Conservation (phyloP, 164 flowering plant species). For the Macadamia integrifolia region DNA sequence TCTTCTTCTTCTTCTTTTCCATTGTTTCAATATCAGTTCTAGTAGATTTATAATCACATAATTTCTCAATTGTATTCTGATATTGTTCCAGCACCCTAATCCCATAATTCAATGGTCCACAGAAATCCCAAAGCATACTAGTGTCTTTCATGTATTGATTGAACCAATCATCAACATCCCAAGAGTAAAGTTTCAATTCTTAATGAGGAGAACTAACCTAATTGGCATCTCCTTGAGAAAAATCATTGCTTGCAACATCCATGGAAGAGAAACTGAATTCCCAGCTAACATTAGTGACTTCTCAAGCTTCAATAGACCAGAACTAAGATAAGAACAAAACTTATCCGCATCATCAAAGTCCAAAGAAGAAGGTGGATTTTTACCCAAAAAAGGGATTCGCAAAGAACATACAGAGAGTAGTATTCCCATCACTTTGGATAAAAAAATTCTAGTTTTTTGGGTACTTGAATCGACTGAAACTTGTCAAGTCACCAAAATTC, state of each 20-base stretch:
- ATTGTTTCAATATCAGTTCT: no score
- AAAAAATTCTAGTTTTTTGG: no score
- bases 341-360: constrained; percentile 2
- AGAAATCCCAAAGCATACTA: constrained; percentile 18
- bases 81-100: constrained; percentile 13
- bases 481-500: no score
- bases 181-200: constrained; percentile 4
- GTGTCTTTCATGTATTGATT: constrained; percentile 22
- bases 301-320: constrained; percentile 15
- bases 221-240: constrained; percentile 16
- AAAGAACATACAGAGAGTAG: constrained; percentile 3
- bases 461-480: no score
- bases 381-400: background rate
- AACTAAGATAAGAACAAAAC: constrained; percentile 13
- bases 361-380: background rate
- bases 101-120: constrained; percentile 18
- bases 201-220: constrained; percentile 9
- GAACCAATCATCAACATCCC: constrained; percentile 11
- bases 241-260: constrained; percentile 18
- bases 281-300: constrained; percentile 7
- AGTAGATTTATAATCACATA: background rate
- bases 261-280: constrained; percentile 14
- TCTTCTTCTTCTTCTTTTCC: no score
- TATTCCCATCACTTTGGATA: constrained; percentile 4
- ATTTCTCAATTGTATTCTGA: constrained; percentile 12